These are phyloP conservation scores for Cajanus cajan DNA, from an alignment of 306 rosid species.

Conservation along the genomic window DNA sequence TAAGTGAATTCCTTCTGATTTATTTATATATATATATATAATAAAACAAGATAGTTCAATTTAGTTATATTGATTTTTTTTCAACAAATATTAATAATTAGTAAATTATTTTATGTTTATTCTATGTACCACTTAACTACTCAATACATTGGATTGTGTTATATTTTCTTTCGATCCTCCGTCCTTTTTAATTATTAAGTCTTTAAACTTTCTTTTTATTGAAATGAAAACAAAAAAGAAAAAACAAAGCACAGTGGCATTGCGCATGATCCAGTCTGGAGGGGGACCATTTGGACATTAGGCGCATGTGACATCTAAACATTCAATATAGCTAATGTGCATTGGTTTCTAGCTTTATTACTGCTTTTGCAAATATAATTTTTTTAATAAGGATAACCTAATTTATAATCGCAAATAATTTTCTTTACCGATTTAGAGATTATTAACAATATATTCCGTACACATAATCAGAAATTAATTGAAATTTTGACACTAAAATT, in stretches of 20 bases:
- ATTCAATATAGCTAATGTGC: constrained; percentile 6
- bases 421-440: too few species aligned
- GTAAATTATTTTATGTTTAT: too few species aligned
- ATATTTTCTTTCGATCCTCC: not conserved
- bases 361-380: not conserved
- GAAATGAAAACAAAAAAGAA: constrained; percentile 4
- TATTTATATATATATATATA: too few species aligned
- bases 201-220: not conserved
- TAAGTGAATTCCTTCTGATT: too few species aligned
- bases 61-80: not conserved
- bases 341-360: constrained; percentile 15
- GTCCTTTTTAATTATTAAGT: not conserved
- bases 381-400: too few species aligned
- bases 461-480: too few species aligned
- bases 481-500: too few species aligned
- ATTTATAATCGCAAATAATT: too few species aligned
- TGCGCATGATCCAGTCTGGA: constrained; percentile 49
- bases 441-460: too few species aligned
- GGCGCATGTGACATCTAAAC: constrained; percentile 42
- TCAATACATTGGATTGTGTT: not conserved
- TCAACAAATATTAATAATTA: too few species aligned
- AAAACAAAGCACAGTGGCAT: not conserved
- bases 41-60: not conserved
- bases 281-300: constrained; percentile 45
- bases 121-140: too few species aligned